Evolutionary conservation across 2,329 filamentous ascomycete species (phyloP).

Genomic region (Hysterium pulicare): DNA sequence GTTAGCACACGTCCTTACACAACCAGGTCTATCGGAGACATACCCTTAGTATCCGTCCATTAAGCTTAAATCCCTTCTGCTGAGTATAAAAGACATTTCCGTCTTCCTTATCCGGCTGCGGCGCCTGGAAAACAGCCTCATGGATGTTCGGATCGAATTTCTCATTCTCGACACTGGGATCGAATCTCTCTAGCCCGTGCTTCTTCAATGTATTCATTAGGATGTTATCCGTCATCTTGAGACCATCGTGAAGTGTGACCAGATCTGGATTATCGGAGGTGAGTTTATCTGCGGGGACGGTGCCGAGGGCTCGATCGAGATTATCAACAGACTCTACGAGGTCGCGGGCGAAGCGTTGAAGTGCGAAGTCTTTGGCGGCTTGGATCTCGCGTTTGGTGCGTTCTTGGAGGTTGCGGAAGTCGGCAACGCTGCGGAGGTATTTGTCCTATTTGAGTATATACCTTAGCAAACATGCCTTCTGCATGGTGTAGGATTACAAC

Average conservation of each 20-base stretch:
- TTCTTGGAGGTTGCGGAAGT: constrained; percentile 97
- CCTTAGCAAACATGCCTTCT: background rate
- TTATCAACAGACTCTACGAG: constrained; percentile 95
- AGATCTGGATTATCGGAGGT: constrained; percentile 67
- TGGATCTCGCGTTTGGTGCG: constrained; percentile 89
- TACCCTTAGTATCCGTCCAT: constrained; percentile 78
- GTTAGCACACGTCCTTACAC: background rate
- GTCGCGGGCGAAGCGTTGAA: constrained; percentile 91
- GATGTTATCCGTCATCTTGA: constrained; percentile 93
- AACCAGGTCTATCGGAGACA: constrained; percentile 16
- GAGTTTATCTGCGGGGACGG: constrained; percentile 73
- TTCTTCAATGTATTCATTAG: constrained; percentile 85
- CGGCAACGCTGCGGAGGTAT: constrained; percentile 88
- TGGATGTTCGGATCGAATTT: constrained; percentile 97
- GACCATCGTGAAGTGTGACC: constrained; percentile 74
- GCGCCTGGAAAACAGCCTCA: constrained; percentile 93
- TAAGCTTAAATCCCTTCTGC: constrained; percentile 93
- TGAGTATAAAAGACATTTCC: constrained; percentile 88
- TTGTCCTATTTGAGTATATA: constrained; percentile 65
- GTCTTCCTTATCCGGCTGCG: constrained; percentile 82
- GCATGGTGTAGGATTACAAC: background rate
- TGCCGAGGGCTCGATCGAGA: constrained; percentile 84
- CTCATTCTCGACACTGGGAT: constrained; percentile 67
- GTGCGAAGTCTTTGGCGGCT: constrained; percentile 83
- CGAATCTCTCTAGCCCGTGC: constrained; percentile 88